Base-by-base conservation (phyloP, 129 eudicot species). In the Silybum marianum region DNA sequence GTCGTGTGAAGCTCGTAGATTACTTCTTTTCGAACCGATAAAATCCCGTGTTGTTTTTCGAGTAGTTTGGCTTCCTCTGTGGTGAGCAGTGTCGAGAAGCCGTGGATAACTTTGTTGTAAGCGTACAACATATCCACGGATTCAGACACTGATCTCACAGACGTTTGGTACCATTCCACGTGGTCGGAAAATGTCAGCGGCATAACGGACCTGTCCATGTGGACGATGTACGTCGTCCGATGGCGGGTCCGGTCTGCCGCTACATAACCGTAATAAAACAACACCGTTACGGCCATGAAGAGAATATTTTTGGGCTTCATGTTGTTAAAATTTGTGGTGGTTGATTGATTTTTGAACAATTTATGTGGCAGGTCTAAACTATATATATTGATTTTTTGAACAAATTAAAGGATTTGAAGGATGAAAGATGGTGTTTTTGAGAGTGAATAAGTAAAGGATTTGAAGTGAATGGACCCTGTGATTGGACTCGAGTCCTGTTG, bases 1-100 rank as follows among this genome's bases (percentile, higher is more conserved):
- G 97, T 93, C 18, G 96, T 93, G 84, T 93, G 96, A 74, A 93
- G 95, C 81, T 87, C 80, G 23, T 90, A 93, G 18, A 32, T 42
- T 30, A 74, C 73, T 58, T 93, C 97, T 78, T 91, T 90, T 65
- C 85, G 87, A 80, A 93, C 87, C 12, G 88, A 80, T 4, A 93
- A 79, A 30, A 89, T 66, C 25, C 95, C 97, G 0, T 82, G 87
- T 67, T 86, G 89, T 9, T 81, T 26, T 77, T 78, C 80, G 0
- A 93, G 93, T 16, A 69, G 48, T 44, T 81, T 54, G 67, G 94
- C 96, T 80, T 93, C 91, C 34, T 85, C 91, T 11, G 66, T 67
- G 0, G 90, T 85, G 34, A 93, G 88, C 78, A 87, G 77, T 6
- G 88, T 83, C 25, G 98, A 88, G 89, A 86, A 93, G 54, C 98